phyloP scores from a whole-genome alignment of 2,329 filamentous ascomycete genomes.

The Tetracladium maxilliforme region DNA sequence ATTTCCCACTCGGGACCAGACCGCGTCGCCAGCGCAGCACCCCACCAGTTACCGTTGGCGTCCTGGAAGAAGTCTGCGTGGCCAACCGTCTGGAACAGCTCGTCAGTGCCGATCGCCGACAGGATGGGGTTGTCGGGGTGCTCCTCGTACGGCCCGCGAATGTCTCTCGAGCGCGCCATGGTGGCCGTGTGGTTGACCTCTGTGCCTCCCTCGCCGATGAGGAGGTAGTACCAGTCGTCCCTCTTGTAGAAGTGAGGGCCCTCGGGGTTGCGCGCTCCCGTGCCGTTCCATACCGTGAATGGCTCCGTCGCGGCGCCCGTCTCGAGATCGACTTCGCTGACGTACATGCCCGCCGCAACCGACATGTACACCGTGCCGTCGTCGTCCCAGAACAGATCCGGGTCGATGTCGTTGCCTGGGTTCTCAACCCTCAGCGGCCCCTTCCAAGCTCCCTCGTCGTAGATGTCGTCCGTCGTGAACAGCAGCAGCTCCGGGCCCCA shows the following conservation, averaged over 20 bases:
- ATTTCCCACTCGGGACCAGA: slow-evolving; percentile 22
- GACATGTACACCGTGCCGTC: slow-evolving; percentile 37
- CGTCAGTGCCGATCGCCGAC: slow-evolving; percentile 20
- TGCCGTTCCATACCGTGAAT: slow-evolving; percentile 30
- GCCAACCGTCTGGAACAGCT: slow-evolving; percentile 34
- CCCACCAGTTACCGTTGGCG: slow-evolving; percentile 34
- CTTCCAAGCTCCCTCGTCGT: slow-evolving; percentile 22
- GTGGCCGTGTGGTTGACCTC: slow-evolving; percentile 30
- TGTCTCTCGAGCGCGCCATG: slow-evolving; percentile 24
- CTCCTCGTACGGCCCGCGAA: slow-evolving; percentile 28
- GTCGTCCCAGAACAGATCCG: slow-evolving; percentile 40
- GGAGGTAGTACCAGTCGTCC: slow-evolving; percentile 34
- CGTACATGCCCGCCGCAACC: slow-evolving; percentile 19
- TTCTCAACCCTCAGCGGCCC: slow-evolving; percentile 31
- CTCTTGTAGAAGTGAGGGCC: slow-evolving; percentile 38
- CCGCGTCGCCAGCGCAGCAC: slow-evolving; percentile 27
- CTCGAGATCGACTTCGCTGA: slow-evolving; percentile 16
- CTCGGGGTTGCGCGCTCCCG: slow-evolving; percentile 26
- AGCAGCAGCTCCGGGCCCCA: slow-evolving; percentile 6
- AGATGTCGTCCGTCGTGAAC: slow-evolving; percentile 23
- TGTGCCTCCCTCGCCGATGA: slow-evolving; percentile 38
- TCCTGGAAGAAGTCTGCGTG: slow-evolving; percentile 43
- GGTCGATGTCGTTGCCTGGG: slow-evolving; percentile 34
- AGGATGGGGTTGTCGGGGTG: slow-evolving; percentile 28
- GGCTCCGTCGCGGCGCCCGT: slow-evolving; percentile 21